Evolutionary conservation across 164 flowering plant genomes (phyloP).

Genomic region (Tetracentron sinense): DNA sequence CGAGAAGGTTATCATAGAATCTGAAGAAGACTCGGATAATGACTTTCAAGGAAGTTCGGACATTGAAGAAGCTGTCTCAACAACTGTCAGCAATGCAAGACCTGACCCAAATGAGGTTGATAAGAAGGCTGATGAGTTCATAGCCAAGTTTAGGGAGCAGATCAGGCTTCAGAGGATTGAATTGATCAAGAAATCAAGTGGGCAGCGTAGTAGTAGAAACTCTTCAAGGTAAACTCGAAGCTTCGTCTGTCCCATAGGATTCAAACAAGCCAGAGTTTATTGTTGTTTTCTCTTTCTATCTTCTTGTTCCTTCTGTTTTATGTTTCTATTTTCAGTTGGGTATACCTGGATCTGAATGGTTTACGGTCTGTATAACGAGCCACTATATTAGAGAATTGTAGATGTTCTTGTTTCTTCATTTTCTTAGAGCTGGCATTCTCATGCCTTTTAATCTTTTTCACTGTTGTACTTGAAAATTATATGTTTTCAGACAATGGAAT

Average conservation of each 20-base stretch:
- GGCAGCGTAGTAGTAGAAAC: slow-evolving; percentile 11
- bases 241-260: background rate
- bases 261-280: slow-evolving; percentile 1
- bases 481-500: too few relatives aligned
- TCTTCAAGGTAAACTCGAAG: slow-evolving; percentile 21
- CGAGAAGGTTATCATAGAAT: slow-evolving; percentile 24
- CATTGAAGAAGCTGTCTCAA: slow-evolving; percentile 15
- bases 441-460: too few relatives aligned
- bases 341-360: too few relatives aligned
- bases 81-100: slow-evolving; percentile 15
- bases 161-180: slow-evolving; percentile 49
- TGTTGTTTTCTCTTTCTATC: background rate
- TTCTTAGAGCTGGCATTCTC: too few relatives aligned
- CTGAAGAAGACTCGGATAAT: slow-evolving; percentile 23
- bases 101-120: slow-evolving; percentile 40
- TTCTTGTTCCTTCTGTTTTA: background rate
- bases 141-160: slow-evolving; percentile 56
- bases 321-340: background rate
- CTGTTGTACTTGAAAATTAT: too few relatives aligned
- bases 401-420: too few relatives aligned
- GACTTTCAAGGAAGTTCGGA: slow-evolving; percentile 17
- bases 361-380: too few relatives aligned
- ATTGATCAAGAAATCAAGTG: slow-evolving; percentile 31
- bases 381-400: too few relatives aligned
- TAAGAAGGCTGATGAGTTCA: slow-evolving; percentile 60